Evolutionary conservation across 2,329 filamentous ascomycete species (phyloP).

Genomic region (Salinomyces thailandicus): DNA sequence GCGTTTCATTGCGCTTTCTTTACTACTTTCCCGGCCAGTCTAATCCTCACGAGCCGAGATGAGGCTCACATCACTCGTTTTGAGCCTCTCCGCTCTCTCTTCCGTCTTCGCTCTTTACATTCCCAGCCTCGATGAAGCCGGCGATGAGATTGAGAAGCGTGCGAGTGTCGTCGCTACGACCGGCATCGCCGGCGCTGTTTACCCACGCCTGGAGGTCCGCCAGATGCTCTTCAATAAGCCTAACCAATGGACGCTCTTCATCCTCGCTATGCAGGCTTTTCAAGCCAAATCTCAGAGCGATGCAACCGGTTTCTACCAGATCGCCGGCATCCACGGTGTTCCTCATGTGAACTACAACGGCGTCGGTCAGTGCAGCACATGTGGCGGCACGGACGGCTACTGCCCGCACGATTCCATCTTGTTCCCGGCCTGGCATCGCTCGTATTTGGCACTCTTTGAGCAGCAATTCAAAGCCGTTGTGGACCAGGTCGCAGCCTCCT

Average conservation of each 20-base stretch:
- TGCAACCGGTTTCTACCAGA: conserved; percentile 18
- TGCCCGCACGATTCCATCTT: conserved; percentile 27
- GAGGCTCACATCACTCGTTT: conserved; percentile 11
- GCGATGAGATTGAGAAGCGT: conserved; percentile 7
- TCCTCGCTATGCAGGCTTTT: conserved; percentile 18
- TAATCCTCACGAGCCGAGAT: conserved; percentile 2
- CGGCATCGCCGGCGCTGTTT: conserved; percentile 11
- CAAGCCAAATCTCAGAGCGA: conserved; percentile 9
- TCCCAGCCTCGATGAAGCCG: conserved; percentile 7
- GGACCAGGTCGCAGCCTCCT: conserved; percentile 18
- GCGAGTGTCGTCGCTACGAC: conserved; percentile 9
- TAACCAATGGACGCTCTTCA: conserved; percentile 16
- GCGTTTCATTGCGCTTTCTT: not conserved
- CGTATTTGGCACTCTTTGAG: conserved; percentile 26
- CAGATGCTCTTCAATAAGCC: conserved; percentile 15
- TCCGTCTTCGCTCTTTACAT: conserved; percentile 1
- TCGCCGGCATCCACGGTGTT: conserved; percentile 23
- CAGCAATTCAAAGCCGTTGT: conserved; percentile 23
- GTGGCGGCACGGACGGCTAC: conserved; percentile 23
- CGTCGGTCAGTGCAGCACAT: conserved; percentile 19
- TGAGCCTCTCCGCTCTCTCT: conserved; percentile 1
- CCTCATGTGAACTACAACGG: conserved; percentile 22
- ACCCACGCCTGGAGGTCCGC: conserved; percentile 18
- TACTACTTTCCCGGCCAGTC: not conserved
- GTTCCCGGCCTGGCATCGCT: conserved; percentile 26